Conservation (phyloP, 257 asterid species). For the Nicotiana tomentosiformis region DNA sequence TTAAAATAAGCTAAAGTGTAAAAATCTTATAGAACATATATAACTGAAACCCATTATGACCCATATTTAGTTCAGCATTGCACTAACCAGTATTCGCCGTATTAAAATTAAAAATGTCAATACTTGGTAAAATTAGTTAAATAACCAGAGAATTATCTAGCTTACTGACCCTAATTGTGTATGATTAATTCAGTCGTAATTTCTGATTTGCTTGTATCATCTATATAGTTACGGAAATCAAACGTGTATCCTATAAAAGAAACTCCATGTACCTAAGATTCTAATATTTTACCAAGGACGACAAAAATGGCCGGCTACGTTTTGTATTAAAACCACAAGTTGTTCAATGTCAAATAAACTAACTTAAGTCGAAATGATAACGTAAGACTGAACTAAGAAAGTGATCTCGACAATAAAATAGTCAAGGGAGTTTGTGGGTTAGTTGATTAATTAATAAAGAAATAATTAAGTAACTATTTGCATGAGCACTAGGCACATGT, state of each 20-base stretch:
- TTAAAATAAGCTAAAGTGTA: too few species aligned
- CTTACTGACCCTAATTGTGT: background rate
- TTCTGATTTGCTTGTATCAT: background rate
- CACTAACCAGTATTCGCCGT: background rate
- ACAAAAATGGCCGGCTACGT: background rate
- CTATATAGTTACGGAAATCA: background rate
- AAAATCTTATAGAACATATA: too few species aligned
- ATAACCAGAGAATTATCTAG: background rate
- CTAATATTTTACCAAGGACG: background rate
- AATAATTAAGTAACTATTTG: conserved; percentile 5
- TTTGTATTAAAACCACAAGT: background rate
- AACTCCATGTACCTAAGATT: background rate
- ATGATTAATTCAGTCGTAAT: background rate
- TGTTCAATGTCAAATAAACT: background rate
- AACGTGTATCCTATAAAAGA: background rate
- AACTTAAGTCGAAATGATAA: background rate
- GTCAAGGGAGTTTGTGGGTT: conserved; percentile 7
- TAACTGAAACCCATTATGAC: background rate
- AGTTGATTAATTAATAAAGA: conserved; percentile 21
- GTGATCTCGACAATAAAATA: background rate
- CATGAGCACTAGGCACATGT: background rate
- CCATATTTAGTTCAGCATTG: background rate
- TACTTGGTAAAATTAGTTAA: background rate
- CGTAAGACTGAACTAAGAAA: background rate
- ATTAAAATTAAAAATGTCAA: background rate